Percentiles rank a stretch among this genome's conserved stretches.
Conservation (phyloP, 352 stramenopile genomes). For the Phytophthora quininea region DNA sequence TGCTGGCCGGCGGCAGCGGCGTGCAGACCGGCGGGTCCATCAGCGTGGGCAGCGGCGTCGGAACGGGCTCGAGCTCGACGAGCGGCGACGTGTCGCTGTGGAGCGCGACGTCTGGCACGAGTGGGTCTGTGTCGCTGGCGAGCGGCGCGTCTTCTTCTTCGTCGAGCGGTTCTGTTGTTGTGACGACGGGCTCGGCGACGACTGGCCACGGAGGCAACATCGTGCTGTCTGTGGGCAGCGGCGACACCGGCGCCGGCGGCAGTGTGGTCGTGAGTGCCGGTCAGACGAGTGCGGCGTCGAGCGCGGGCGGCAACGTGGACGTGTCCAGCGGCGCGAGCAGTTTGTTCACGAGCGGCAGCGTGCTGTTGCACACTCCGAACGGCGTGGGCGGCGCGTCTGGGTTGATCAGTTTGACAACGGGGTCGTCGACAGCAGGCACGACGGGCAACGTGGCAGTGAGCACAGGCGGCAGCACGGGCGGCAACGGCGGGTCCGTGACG, state of each 20-base stretch:
- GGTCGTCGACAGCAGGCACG: constrained; percentile 18
- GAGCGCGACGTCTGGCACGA: background rate
- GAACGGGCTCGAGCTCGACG: background rate
- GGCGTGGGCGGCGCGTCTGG: background rate
- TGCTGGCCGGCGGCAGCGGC: constrained; percentile 1
- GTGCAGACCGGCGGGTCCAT: background rate
- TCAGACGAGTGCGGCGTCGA: constrained; percentile 25
- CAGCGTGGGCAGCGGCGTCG: constrained; percentile 5
- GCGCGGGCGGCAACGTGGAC: constrained; percentile 27
- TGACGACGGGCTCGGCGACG: constrained; percentile 9
- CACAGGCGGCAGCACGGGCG: constrained; percentile 4
- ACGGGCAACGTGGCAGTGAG: background rate
- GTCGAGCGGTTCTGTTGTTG: background rate
- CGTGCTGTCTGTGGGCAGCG: constrained; percentile 4
- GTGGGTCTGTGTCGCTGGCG: constrained; percentile 6
- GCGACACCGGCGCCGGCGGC: constrained; percentile 4
- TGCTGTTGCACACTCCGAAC: background rate
- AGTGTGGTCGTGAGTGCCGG: constrained; percentile 1
- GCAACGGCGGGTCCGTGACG: constrained; percentile 14
- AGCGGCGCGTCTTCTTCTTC: background rate
- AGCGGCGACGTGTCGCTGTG: constrained; percentile 1
- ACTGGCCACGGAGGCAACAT: constrained; percentile 9
- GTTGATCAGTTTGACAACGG: constrained; percentile 14
- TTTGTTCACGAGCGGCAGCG: constrained; percentile 2
- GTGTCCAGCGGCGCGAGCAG: constrained; percentile 28